phyloP scores from a whole-genome alignment of 805 yeast genomes.

The Candida mattraensis region DNA sequence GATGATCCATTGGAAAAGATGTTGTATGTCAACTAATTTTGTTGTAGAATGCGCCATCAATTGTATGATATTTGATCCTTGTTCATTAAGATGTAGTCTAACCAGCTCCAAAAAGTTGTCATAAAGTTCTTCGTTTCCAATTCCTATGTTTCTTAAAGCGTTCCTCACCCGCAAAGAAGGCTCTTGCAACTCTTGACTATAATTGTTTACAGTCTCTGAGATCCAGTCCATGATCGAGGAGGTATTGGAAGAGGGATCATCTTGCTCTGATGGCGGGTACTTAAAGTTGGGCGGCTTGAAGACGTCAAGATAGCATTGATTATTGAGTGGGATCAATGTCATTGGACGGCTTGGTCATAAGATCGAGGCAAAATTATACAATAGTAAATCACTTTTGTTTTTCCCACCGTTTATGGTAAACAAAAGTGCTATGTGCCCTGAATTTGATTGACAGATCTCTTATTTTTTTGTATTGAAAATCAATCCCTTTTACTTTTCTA shows the following conservation, averaged over 20 bases:
- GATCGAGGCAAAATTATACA: background rate
- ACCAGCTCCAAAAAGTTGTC: conserved; percentile 14
- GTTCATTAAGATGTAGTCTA: conserved; percentile 18
- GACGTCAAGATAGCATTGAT: conserved; percentile 14
- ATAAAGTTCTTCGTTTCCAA: conserved; percentile 19
- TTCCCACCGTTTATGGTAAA: too few relatives aligned
- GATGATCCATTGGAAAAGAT: conserved; percentile 19
- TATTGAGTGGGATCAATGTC: too few relatives aligned
- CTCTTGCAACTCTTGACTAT: conserved; percentile 10
- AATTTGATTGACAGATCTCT: too few relatives aligned
- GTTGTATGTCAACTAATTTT: conserved; percentile 7
- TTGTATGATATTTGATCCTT: conserved; percentile 6
- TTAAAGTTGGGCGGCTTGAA: conserved; percentile 13
- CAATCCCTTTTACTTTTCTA: too few relatives aligned
- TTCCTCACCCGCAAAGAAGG: conserved; percentile 26
- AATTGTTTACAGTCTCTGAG: conserved; percentile 16
- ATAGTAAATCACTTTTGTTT: too few relatives aligned
- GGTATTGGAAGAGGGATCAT: conserved; percentile 26
- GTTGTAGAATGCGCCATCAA: conserved; percentile 1
- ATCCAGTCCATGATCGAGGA: conserved; percentile 29
- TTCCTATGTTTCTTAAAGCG: conserved; percentile 17
- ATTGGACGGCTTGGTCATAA: too few relatives aligned
- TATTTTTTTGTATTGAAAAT: too few relatives aligned
- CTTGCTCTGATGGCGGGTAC: conserved; percentile 12
- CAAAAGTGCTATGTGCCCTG: too few relatives aligned